These are phyloP conservation scores for Pisolithus thermaeus DNA, from an alignment of 1,284 basidiomycete species.

Conservation along the genomic window DNA sequence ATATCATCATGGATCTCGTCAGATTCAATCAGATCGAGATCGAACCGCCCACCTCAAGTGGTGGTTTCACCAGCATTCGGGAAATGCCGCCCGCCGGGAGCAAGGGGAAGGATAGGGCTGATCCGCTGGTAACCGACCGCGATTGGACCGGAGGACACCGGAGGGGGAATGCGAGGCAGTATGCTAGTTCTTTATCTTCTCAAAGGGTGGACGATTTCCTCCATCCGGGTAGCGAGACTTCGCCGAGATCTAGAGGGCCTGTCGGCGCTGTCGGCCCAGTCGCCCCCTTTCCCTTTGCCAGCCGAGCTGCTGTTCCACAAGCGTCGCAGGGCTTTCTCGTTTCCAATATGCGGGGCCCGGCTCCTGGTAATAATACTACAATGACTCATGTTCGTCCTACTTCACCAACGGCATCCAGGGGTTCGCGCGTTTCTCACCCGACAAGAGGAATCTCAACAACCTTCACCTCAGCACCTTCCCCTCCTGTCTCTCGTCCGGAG, in stretches of 20 bases:
- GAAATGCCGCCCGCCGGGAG: conserved; percentile 44
- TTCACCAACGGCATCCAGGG: background rate
- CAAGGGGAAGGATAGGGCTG: conserved; percentile 47
- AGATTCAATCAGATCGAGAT: conserved; percentile 62
- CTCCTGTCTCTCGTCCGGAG: background rate
- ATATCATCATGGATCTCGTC: conserved; percentile 76
- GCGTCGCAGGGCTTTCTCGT: conserved; percentile 3
- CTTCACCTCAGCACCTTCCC: background rate
- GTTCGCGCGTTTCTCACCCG: background rate
- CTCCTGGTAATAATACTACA: background rate
- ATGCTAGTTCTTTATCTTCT: conserved; percentile 51
- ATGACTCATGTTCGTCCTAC: background rate
- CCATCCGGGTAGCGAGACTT: conserved; percentile 28
- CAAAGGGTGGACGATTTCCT: conserved; percentile 51
- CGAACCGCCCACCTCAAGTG: conserved; percentile 48
- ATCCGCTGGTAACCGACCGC: conserved; percentile 3
- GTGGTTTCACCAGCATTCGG: conserved; percentile 51
- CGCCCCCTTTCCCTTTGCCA: background rate
- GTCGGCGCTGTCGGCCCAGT: conserved; percentile 41
- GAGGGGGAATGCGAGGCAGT: conserved; percentile 46
- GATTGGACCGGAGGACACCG: conserved; percentile 43
- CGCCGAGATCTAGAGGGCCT: conserved; percentile 28
- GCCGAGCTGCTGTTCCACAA: conserved; percentile 3
- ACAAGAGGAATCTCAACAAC: background rate
- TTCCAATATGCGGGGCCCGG: background rate